phyloP scores from a whole-genome alignment of 2,329 filamentous ascomycete species.

The Venturia oleaginea region DNA sequence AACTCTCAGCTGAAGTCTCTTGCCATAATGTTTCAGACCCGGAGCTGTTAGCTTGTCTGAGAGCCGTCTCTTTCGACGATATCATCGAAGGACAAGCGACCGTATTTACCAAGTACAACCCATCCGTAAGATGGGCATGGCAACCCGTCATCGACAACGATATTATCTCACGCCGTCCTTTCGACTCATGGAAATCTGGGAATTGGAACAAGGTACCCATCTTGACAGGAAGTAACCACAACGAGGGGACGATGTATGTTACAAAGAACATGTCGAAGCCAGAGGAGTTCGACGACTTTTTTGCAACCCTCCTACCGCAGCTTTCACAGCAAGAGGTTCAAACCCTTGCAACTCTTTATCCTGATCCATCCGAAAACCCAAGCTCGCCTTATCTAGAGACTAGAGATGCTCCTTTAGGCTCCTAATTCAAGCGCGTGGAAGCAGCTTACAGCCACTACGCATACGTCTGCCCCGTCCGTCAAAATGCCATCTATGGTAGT shows the following conservation, averaged over 20 bases:
- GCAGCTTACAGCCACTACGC: conserved; percentile 56
- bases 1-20: neutral
- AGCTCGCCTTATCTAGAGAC: conserved; percentile 34
- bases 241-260: conserved; percentile 31
- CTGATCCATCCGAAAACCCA: conserved; percentile 41
- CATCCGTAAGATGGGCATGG: conserved; percentile 48
- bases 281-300: conserved; percentile 39
- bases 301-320: conserved; percentile 50
- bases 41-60: conserved; percentile 34
- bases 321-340: conserved; percentile 45
- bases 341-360: conserved; percentile 52
- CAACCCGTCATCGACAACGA: conserved; percentile 59
- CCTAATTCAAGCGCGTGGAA: conserved; percentile 49
- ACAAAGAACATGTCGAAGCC: neutral
- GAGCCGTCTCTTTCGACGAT: conserved; percentile 27
- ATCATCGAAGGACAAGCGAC: conserved; percentile 33
- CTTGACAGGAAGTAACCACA: conserved; percentile 43
- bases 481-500: conserved; percentile 41
- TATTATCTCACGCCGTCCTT: conserved; percentile 49
- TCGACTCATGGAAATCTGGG: conserved; percentile 20
- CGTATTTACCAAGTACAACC: conserved; percentile 39
- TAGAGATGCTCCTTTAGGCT: conserved; percentile 34
- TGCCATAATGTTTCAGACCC: conserved; percentile 17
- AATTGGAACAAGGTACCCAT: conserved; percentile 38
- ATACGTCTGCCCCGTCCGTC: conserved; percentile 54